Percentiles rank a stretch among this genome's conserved stretches.
These are phyloP conservation scores for Asterochloris sp. DNA, from an alignment of 139 green algal genomes.

Conservation along the genomic window DNA sequence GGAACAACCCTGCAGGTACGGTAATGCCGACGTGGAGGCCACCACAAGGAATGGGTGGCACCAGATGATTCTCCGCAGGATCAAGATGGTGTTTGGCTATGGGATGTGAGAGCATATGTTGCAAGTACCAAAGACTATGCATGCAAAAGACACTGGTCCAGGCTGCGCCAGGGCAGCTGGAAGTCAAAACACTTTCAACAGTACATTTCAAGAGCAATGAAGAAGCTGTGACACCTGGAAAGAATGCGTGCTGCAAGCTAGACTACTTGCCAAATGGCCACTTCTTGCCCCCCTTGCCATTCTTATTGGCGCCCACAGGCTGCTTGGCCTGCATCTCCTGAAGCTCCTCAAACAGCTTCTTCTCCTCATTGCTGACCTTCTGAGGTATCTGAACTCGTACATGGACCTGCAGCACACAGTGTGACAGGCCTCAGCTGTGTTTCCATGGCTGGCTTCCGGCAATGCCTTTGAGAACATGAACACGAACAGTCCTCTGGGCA, in stretches of 20 bases:
- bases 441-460: neutral
- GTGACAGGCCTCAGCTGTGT: neutral
- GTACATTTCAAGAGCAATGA: too few relatives aligned
- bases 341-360: constrained; percentile 91
- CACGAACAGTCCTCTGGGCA: neutral
- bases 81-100: constrained; percentile 80
- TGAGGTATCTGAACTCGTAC: constrained; percentile 88
- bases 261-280: too few relatives aligned
- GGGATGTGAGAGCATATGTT: constrained; percentile 38
- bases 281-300: too few relatives aligned
- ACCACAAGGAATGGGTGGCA: constrained; percentile 70
- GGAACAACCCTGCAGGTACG: constrained; percentile 38
- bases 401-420: constrained; percentile 17
- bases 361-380: constrained; percentile 76
- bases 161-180: too few relatives aligned
- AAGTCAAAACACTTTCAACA: too few relatives aligned
- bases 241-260: too few relatives aligned
- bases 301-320: neutral
- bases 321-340: constrained; percentile 27
- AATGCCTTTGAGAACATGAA: neutral
- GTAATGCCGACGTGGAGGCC: constrained; percentile 63
- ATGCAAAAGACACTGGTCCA: too few relatives aligned
- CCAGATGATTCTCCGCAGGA: constrained; percentile 69
- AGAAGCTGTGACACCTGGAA: too few relatives aligned
- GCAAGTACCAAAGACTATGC: too few relatives aligned